A percentile compares a stretch with the other conserved stretches of the same genome.
phyloP scores from a whole-genome alignment of 2,329 filamentous ascomycete species.

The Diplodia intermedia region DNA sequence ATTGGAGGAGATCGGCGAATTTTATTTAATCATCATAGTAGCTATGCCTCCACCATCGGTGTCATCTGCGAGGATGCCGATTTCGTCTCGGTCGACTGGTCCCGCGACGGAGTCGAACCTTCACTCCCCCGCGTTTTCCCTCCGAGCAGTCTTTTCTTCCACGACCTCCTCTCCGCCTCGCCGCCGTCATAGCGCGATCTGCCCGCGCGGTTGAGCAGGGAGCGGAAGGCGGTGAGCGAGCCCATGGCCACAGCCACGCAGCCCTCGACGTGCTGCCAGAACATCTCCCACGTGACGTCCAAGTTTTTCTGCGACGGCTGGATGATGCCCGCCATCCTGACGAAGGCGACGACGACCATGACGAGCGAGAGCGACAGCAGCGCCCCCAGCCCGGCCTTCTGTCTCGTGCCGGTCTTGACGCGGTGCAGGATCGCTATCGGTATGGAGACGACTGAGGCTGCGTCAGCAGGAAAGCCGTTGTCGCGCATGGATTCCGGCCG shows the following conservation, averaged over 20 bases:
- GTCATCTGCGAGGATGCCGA: no score
- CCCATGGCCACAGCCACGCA: slow-evolving; percentile 37
- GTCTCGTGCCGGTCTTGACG: not conserved
- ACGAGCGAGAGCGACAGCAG: slow-evolving; percentile 10
- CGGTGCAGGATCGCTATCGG: slow-evolving; percentile 7
- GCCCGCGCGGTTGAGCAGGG: not conserved
- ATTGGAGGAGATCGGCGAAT: no score
- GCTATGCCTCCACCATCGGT: no score
- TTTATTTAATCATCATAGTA: no score
- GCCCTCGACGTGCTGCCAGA: slow-evolving; percentile 37
- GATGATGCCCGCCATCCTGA: slow-evolving; percentile 35
- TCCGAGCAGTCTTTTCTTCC: no score
- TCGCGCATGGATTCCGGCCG: no score
- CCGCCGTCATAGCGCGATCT: no score
- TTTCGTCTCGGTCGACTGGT: no score
- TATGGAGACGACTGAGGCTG: slow-evolving; percentile 4
- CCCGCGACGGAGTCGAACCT: no score
- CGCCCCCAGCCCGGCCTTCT: not conserved
- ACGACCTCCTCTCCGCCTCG: no score
- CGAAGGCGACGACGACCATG: slow-evolving; percentile 27
- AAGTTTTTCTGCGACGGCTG: slow-evolving; percentile 22
- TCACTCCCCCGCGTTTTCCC: no score
- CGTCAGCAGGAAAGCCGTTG: not conserved
- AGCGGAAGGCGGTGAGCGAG: slow-evolving; percentile 37
- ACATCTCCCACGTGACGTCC: slow-evolving; percentile 34